Percentiles rank a stretch among this genome's conserved stretches.
phyloP scores from a whole-genome alignment of 2,329 filamentous ascomycete genomes.

The Verticillium klebahnii region DNA sequence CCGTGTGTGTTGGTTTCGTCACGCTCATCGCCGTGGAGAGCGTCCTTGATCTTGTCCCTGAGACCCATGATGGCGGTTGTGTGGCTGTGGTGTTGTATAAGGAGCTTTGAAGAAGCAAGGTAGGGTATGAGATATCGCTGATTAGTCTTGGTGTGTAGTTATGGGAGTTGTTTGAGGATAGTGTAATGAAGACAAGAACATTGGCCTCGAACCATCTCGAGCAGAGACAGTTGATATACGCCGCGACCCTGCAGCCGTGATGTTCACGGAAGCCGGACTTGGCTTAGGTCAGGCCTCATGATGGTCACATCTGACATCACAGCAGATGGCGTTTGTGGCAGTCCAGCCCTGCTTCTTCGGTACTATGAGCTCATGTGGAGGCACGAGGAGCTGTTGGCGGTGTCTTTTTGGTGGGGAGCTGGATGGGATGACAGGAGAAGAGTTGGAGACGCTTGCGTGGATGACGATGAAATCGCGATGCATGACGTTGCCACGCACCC shows the following conservation, averaged over 20 bases:
- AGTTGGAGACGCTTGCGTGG: background rate
- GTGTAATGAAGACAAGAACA: background rate
- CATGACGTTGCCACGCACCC: background rate
- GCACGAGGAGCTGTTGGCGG: background rate
- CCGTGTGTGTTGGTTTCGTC: slow-evolving; percentile 1
- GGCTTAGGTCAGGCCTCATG: background rate
- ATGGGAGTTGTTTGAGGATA: background rate
- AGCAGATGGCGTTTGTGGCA: background rate
- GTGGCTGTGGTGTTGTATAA: background rate
- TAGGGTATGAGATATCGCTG: background rate
- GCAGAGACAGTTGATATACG: background rate
- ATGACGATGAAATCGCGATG: background rate
- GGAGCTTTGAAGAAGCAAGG: background rate
- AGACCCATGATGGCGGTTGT: slow-evolving; percentile 11
- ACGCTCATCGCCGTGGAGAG: slow-evolving; percentile 8
- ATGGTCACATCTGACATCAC: background rate
- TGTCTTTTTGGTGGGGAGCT: background rate
- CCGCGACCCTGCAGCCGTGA: background rate
- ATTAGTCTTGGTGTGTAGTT: background rate
- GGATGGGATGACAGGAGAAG: background rate
- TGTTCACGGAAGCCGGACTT: background rate
- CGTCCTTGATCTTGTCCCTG: slow-evolving; percentile 13
- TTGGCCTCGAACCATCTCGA: background rate
- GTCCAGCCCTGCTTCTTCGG: slow-evolving; percentile 2
- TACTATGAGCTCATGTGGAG: slow-evolving; percentile 13